Base-by-base conservation (phyloP, 176 grass and related monocot genomes). In the Rhynchospora pubera region DNA sequence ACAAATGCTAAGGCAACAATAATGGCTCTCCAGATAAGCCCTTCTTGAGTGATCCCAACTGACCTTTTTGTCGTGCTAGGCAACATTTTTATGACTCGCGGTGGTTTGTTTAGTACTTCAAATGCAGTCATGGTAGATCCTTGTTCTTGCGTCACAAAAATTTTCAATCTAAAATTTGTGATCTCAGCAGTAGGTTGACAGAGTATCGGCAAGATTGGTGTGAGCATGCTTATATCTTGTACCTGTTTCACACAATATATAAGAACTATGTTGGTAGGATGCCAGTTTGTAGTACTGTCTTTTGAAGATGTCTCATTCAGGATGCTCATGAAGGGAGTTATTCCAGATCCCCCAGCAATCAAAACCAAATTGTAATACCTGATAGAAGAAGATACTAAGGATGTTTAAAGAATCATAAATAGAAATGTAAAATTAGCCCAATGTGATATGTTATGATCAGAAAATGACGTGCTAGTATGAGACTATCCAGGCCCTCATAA, bases 301-400 rank as follows among this genome's bases (percentile, higher is more conserved):
- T 66, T 79, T 4, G 79, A 89, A 62, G 87, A 74, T 63, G 74
- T 79, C 34, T 89, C 87, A 26, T 83, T 80, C 39, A 89, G 26
- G 72, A 89, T 86, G 84, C 87, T 89, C 79, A 89, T 34, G 23
- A 86, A 89, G 19, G 87, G 87, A 83, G 87, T 83, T 72, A 89
- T 79, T 59, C 87, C 87, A 3, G 87, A 89, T 62, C 87, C 87
- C 30, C 87, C 87, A 1, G 87, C 84, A 15, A 89, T 52, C 45
- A 89, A 83, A 70, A 86, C 50, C 18, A 89, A 58, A 82, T 82
- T 89, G n/a, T 55, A 82, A 61, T 89, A 89, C 79, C 87, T 86
- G 79, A 6, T 83, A 65, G 53, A 78, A 57, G 6, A 19, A 46
- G 7, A 30, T 11, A 56, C n/a, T 28, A 75, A 15, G 26, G 21